Evolutionary conservation across 139 green algal genomes (phyloP), one percentile per base, ranked within the genome.

Genomic region (Astrephomene gubernaculifera): DNA sequence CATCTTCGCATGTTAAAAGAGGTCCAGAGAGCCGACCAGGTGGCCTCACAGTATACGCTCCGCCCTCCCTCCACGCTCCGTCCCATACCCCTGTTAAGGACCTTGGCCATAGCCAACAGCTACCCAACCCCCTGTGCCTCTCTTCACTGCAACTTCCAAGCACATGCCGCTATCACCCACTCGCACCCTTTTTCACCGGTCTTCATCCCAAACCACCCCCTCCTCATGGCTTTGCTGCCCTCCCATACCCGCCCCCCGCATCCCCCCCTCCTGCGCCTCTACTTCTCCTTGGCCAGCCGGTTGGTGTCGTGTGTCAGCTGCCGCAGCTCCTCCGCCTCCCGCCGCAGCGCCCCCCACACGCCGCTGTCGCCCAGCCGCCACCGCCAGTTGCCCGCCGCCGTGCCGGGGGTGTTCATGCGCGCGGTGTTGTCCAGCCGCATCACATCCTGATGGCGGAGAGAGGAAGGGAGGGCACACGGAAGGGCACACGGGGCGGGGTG

Each of bases 341-440:
- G 90, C 27, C 87, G 63, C 7, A 97, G 81, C 38, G 78, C 67
- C 21, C 85, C 71, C 92, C 92, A 97, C 64, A 96, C 81, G 35
- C 79, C 82, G 10, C 70, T 36, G 39, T 92, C 91, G 5, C 91
- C 92, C 4, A 97, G 89, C 25, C 96, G 90, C 96, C 96, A 98
- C 0, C 82, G 52, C 96, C 96, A 98, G 92, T 98, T 98, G 90
- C 94, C 95, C 8, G 89, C 93, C 0, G 96, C 96, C 29, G 80
- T 91, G 41, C 97, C 97, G 2, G 97, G 97, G 0, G 92, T 96
- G 91, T 99, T 99, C 95, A 99, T 99, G 78, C 97, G 93, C 0
- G 91, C 94, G 2, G 36, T 89, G 92, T 99, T 98, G 87, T 98
- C 97, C 69, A 99, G 90, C 0, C 95, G 86, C 93, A 99, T 95